Evolutionary conservation across 306 rosid genomes (phyloP).

Genomic region (Purshia tridentata): DNA sequence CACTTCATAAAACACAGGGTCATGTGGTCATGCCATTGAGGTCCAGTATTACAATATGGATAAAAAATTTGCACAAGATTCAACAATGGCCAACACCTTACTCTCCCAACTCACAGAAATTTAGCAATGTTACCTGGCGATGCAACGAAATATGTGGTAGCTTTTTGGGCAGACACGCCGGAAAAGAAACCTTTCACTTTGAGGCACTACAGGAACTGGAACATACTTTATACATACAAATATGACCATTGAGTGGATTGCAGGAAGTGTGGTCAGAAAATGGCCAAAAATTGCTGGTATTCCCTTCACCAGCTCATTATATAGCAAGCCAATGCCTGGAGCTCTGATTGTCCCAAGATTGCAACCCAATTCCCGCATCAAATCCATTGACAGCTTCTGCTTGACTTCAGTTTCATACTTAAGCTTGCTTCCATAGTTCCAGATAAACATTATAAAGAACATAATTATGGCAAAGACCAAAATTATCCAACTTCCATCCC

Average conservation of each 20-base stretch:
- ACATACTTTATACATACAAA: conserved; percentile 92
- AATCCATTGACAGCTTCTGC: conserved; percentile 80
- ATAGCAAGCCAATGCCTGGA: conserved; percentile 94
- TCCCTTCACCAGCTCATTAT: conserved; percentile 95
- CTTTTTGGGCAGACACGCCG: conserved; percentile 90
- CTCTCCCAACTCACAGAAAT: conserved; percentile 3
- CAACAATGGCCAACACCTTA: not conserved
- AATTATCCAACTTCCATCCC: conserved; percentile 97
- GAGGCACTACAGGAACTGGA: conserved; percentile 90
- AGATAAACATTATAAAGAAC: conserved; percentile 81
- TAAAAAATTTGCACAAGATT: not conserved
- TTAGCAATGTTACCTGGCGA: conserved; percentile 55
- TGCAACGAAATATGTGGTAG: conserved; percentile 92
- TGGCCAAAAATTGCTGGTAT: conserved; percentile 95
- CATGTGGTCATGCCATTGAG: not conserved
- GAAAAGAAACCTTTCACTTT: conserved; percentile 96
- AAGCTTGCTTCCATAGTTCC: conserved; percentile 98
- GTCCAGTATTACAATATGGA: not conserved
- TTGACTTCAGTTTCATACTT: conserved; percentile 94
- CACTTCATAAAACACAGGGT: not conserved
- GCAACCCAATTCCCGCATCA: conserved; percentile 83
- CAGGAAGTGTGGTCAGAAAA: conserved; percentile 72
- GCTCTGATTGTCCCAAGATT: conserved; percentile 93
- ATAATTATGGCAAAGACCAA: conserved; percentile 72
- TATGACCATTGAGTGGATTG: conserved; percentile 80